These are phyloP conservation scores for Monosporascus sp. DNA, from an alignment of 2,329 filamentous ascomycete genomes.

Conservation along the genomic window DNA sequence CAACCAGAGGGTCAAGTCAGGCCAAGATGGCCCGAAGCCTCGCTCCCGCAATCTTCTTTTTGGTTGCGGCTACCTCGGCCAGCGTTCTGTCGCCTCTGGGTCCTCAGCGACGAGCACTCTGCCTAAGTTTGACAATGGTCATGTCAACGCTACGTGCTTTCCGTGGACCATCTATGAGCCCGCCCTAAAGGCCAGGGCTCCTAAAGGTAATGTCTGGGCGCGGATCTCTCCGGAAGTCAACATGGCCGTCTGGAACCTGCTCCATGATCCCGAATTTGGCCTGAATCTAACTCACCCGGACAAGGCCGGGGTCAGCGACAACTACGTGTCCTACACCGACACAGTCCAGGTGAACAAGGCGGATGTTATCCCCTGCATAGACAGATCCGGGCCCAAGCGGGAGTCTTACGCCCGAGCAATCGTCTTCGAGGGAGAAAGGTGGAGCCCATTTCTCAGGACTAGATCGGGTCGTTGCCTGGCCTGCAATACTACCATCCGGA, in stretches of 20 bases:
- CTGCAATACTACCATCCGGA: conserved; percentile 29
- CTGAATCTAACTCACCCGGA: conserved; percentile 39
- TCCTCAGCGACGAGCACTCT: conserved; percentile 5
- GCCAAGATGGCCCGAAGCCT: conserved; percentile 1
- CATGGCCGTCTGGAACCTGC: conserved; percentile 35
- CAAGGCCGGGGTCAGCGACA: conserved; percentile 34
- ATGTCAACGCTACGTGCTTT: conserved; percentile 2
- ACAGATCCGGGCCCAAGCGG: conserved; percentile 28
- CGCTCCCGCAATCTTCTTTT: not conserved
- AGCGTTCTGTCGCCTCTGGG: conserved; percentile 3
- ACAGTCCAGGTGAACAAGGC: conserved; percentile 44
- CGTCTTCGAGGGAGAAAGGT: conserved; percentile 38
- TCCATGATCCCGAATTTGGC: conserved; percentile 33
- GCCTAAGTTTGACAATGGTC: conserved; percentile 2
- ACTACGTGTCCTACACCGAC: conserved; percentile 41
- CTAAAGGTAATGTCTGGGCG: conserved; percentile 36
- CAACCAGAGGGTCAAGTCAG: no score
- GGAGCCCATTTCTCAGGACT: conserved; percentile 40
- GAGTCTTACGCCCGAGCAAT: conserved; percentile 39
- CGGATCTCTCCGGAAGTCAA: conserved; percentile 36
- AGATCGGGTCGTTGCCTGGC: conserved; percentile 44
- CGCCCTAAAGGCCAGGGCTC: conserved; percentile 24
- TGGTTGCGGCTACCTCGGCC: not conserved
- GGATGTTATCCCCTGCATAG: conserved; percentile 37
- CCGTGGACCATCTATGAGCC: conserved; percentile 11